Percentiles rank a stretch among this genome's conserved stretches.
These are phyloP conservation scores for Barnettozyma sucrosica DNA, from an alignment of 805 yeast species.

Conservation along the genomic window DNA sequence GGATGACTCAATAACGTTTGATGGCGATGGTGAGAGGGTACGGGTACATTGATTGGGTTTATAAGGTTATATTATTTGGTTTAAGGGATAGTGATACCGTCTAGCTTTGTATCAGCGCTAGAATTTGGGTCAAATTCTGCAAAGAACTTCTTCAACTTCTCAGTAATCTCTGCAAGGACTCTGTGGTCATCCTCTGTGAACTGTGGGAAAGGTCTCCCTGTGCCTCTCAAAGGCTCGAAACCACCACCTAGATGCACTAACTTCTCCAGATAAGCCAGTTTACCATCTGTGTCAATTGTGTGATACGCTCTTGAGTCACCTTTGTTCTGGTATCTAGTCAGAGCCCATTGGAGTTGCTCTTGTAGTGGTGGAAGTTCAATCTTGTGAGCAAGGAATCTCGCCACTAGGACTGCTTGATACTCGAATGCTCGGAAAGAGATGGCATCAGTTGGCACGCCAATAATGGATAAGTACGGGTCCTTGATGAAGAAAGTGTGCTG, in stretches of 20 bases:
- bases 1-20: neutral
- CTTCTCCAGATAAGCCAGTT: constrained; percentile 21
- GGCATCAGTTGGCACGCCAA: constrained; percentile 35
- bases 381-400: constrained; percentile 29
- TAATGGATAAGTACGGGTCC: constrained; percentile 29
- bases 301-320: constrained; percentile 29
- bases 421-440: constrained; percentile 37
- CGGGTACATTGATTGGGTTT: neutral
- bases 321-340: constrained; percentile 21
- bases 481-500: constrained; percentile 29
- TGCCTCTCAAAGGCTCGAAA: constrained; percentile 9
- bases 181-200: constrained; percentile 26
- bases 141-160: constrained; percentile 17
- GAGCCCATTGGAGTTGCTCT: constrained; percentile 29
- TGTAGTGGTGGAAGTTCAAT: constrained; percentile 26
- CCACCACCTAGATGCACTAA: constrained; percentile 27
- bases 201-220: constrained; percentile 24
- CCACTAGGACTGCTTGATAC: constrained; percentile 34
- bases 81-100: neutral
- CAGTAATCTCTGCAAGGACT: constrained; percentile 7
- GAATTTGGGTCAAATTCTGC: constrained; percentile 1
- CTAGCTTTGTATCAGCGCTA: neutral
- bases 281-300: constrained; percentile 30
- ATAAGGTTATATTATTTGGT: neutral
- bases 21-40: neutral